Evolutionary conservation across 495 filamentous ascomycete species (phyloP).

Genomic region (Lepraria neglecta): DNA sequence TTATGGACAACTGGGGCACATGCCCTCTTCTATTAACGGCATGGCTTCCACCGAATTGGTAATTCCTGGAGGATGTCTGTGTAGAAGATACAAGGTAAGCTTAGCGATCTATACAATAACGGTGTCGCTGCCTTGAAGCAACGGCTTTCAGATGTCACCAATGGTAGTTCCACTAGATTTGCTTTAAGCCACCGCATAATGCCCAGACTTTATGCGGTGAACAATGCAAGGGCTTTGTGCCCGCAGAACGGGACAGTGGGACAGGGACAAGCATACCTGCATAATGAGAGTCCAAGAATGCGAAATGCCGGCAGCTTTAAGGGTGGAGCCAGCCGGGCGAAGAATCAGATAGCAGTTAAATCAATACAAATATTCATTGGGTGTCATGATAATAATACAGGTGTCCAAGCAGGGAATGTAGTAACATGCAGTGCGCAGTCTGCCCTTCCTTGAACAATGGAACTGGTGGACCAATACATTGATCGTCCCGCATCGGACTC

Average conservation of each 20-base stretch:
- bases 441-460: not conserved
- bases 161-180: not conserved
- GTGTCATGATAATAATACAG: slow-evolving; percentile 13
- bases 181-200: slow-evolving; percentile 2
- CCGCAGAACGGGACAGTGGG: not conserved
- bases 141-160: not conserved
- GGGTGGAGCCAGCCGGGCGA: not conserved
- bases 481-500: slow-evolving; percentile 7
- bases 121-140: not conserved
- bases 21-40: slow-evolving; percentile 53
- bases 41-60: slow-evolving; percentile 50
- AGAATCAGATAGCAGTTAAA: slow-evolving; percentile 12
- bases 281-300: slow-evolving; percentile 14
- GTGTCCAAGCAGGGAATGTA: not conserved
- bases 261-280: slow-evolving; percentile 20
- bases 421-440: not conserved
- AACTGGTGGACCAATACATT: not conserved
- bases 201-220: not conserved
- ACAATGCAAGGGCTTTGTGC: not conserved
- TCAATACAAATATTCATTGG: slow-evolving; percentile 6
- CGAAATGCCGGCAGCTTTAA: slow-evolving; percentile 12
- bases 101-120: not conserved
- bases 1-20: slow-evolving; percentile 61
- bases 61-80: slow-evolving; percentile 49
- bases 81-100: slow-evolving; percentile 13